Conservation (phyloP, 208 protist genomes). For the Leptomonas pyrrhocoris region DNA sequence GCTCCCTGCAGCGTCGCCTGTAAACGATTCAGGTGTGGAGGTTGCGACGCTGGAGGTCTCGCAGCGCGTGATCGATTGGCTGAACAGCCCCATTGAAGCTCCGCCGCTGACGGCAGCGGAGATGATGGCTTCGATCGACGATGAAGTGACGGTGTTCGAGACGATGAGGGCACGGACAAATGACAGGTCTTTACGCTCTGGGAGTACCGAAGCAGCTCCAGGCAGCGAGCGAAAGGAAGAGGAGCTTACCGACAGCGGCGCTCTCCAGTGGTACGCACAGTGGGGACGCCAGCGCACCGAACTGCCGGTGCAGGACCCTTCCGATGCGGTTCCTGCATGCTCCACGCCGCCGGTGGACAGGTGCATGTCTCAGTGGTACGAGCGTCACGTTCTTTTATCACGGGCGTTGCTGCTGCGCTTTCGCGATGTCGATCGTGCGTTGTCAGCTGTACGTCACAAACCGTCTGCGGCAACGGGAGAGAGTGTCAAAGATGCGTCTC, state of each 20-base stretch:
- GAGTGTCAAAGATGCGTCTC: neutral
- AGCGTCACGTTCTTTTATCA: neutral
- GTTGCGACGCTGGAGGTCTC: slow-evolving; percentile 24
- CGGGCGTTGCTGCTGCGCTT: neutral
- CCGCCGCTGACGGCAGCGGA: slow-evolving; percentile 6
- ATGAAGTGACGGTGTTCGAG: neutral
- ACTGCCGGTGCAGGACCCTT: neutral
- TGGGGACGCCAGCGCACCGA: neutral
- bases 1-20: neutral
- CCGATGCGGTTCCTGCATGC: neutral
- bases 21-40: neutral
- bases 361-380: slow-evolving; percentile 11
- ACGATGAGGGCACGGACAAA: neutral
- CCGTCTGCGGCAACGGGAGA: neutral
- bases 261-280: neutral
- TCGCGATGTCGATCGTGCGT: neutral
- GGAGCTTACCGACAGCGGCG: neutral
- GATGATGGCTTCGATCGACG: neutral
- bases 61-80: slow-evolving; percentile 12
- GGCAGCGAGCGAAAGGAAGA: neutral
- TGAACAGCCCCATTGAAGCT: slow-evolving; percentile 13
- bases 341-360: neutral
- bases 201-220: no score
- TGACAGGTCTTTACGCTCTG: no score
- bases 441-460: neutral